Base-by-base conservation (phyloP, 176 grass and related monocot species). In the Leersia perrieri region DNA sequence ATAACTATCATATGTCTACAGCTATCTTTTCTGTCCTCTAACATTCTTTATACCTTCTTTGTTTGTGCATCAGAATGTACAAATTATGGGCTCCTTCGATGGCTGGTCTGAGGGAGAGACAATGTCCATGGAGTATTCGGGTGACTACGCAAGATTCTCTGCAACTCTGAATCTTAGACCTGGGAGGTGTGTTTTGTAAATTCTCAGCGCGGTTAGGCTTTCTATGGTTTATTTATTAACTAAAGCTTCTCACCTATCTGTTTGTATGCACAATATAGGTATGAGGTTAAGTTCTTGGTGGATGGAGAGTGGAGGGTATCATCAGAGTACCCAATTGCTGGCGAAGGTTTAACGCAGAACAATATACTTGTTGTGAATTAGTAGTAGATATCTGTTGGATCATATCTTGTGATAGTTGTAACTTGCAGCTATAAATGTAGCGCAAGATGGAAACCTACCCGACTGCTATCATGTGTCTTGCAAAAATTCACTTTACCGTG, bases 271-370 rank as follows among this genome's bases (percentile, higher is more conserved):
- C 63, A 28, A 53, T 85, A 13, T 88, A 98, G 96, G 84, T 95
- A 98, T 60, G 96, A 98, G 78, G 93, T 98, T 83, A 98, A 98
- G 79, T 93, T 95, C 82, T 84, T 98, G 92, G 96, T 91, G 32
- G 88, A 95, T 26, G 92, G 88, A 32, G 92, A 98, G 63, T 98
- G 96, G 96, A 87, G 84, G 32, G 60, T 98, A 45, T 98, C 96
- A 35, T 77, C 86, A 0, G 90, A 95, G 76, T 89, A 91, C 66
- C 96, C 90, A 6, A 86, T 88, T 4, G 55, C 72, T 35, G 92
- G 92, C 18, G 90, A 95, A 34, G 96, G 90, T 14, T 55, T 82
- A 66, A 87, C 36, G 41, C 53, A 89, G 79, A 98, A 98, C 83
- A 98, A 98, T 71, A 74, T 93, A 33, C 69, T 98, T 2, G 13